Evolutionary conservation across 1,139 yeast genomes (phyloP).

Genomic region (Hemisphaericaspora xylofermentans): DNA sequence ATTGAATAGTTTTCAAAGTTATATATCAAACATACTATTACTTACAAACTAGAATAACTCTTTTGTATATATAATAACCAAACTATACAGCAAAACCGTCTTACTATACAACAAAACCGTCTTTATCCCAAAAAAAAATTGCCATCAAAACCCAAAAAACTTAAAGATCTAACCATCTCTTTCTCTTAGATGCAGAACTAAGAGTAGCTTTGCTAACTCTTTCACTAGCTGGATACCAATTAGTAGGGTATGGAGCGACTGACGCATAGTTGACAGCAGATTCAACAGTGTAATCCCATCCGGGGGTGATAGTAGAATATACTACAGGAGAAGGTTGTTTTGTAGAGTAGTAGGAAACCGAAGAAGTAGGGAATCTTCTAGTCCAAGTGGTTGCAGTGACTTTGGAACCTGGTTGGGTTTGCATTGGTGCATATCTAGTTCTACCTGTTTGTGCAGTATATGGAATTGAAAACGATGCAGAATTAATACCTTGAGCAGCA

Average conservation of each 20-base stretch:
- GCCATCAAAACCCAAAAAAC: background rate
- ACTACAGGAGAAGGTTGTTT: conserved; percentile 43
- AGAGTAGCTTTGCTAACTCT: conserved; percentile 41
- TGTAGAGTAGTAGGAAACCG: conserved; percentile 57
- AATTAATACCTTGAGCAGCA: conserved; percentile 27
- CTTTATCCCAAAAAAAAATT: background rate
- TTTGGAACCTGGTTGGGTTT: conserved; percentile 70
- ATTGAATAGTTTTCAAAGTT: too few relatives aligned
- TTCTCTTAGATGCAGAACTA: conserved; percentile 34
- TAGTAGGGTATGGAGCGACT: conserved; percentile 65
- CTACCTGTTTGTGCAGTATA: conserved; percentile 76
- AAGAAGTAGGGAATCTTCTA: conserved; percentile 61
- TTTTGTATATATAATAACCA: background rate
- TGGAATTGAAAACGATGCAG: conserved; percentile 46
- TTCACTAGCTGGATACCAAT: conserved; percentile 40
- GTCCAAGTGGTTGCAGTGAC: conserved; percentile 69
- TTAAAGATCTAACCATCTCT: conserved; percentile 31
- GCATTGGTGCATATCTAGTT: conserved; percentile 88
- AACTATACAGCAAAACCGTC: background rate
- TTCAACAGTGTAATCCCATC: conserved; percentile 74
- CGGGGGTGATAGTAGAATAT: conserved; percentile 70
- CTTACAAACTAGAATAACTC: background rate
- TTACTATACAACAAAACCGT: background rate
- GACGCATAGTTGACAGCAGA: conserved; percentile 67
- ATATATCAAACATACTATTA: too few relatives aligned